Percentiles rank a stretch among this genome's conserved stretches.
These are phyloP conservation scores for Penicillium sclerotiorum DNA, from an alignment of 2,329 filamentous ascomycete species.

Conservation along the genomic window DNA sequence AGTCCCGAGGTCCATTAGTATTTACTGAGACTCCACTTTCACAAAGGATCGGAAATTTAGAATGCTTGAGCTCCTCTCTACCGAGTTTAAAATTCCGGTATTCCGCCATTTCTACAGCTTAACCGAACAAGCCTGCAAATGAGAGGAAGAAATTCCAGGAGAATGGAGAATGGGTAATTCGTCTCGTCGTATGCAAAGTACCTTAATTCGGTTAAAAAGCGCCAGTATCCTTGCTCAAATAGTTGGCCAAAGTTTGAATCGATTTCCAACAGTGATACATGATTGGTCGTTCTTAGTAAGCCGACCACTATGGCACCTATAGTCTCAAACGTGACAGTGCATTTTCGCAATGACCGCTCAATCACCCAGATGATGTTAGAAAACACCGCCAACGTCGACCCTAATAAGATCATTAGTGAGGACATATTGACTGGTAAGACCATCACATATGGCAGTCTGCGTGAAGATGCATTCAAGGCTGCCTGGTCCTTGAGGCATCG, in stretches of 20 bases:
- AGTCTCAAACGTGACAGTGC: not conserved
- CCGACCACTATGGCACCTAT: not conserved
- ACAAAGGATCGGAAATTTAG: not conserved
- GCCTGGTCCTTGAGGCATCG: conserved; percentile 10
- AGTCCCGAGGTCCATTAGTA: not conserved
- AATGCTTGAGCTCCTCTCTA: not conserved
- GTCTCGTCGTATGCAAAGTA: not conserved
- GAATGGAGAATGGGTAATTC: not conserved
- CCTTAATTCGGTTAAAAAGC: not conserved
- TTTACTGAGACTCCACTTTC: not conserved
- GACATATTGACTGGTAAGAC: conserved; percentile 17
- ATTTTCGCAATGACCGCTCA: conserved; percentile 1
- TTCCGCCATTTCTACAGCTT: not conserved
- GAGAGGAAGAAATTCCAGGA: not conserved
- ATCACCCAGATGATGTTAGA: conserved; percentile 7
- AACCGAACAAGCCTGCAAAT: not conserved
- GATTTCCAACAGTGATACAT: not conserved
- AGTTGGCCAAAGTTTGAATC: not conserved
- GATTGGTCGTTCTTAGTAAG: not conserved
- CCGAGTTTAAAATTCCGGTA: not conserved
- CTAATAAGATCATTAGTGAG: conserved; percentile 19
- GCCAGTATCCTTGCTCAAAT: not conserved
- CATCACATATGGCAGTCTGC: conserved; percentile 12
- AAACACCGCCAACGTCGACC: conserved; percentile 1
- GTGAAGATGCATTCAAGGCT: conserved; percentile 12